phyloP scores from a whole-genome alignment of 148 eudicot species.

The Talinum fruticosum region DNA sequence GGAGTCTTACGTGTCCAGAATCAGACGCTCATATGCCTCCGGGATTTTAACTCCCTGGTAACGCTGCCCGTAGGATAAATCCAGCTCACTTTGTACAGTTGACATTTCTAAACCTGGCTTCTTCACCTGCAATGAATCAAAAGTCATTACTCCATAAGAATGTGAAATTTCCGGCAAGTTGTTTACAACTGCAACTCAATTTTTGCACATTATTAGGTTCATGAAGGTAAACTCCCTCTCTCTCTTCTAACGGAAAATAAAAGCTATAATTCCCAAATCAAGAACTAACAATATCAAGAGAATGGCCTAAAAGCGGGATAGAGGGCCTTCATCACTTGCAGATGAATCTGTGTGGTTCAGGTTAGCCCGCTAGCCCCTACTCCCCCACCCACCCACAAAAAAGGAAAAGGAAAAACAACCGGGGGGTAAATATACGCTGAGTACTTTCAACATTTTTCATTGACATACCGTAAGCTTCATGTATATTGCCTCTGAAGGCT shows the following conservation, averaged over 20 bases:
- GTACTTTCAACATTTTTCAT: not conserved
- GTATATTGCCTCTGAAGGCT: constrained; percentile 89
- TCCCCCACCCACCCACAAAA: too few relatives aligned
- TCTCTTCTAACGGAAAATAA: too few relatives aligned
- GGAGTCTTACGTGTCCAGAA: constrained; percentile 75
- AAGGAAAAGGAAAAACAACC: not conserved
- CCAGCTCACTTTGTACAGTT: constrained; percentile 79
- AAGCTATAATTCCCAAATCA: too few relatives aligned
- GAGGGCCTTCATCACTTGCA: too few relatives aligned
- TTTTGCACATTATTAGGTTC: not conserved
- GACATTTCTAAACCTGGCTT: constrained; percentile 82
- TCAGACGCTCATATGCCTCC: constrained; percentile 87
- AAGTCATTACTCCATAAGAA: constrained; percentile 3
- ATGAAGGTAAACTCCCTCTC: not conserved
- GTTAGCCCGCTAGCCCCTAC: too few relatives aligned
- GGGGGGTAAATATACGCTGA: not conserved
- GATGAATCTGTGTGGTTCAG: too few relatives aligned
- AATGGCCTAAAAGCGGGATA: too few relatives aligned
- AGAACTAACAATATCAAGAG: too few relatives aligned
- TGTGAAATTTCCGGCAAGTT: not conserved
- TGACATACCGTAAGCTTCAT: constrained; percentile 88
- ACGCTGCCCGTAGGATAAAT: constrained; percentile 76
- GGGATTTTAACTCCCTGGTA: constrained; percentile 75
- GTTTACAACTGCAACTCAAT: not conserved
- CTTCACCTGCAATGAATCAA: constrained; percentile 55